Evolutionary conservation across 306 rosid genomes (phyloP), one percentile per base, ranked within the genome.

Genomic region (Oemleria cerasiformis): DNA sequence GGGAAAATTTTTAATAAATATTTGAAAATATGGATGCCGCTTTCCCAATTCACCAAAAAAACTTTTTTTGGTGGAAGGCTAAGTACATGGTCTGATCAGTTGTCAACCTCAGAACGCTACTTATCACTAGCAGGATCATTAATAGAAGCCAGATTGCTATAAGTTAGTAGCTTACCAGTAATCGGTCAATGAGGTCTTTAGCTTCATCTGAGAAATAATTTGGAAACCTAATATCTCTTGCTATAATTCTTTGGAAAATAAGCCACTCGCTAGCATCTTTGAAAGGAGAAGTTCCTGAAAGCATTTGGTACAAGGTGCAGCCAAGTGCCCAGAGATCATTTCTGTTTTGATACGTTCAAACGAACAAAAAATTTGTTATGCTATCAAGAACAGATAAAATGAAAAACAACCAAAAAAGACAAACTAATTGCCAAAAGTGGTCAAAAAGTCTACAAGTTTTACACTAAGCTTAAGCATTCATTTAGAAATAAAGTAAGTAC

Each of bases 271-370:
- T 95, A 72, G 99, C 92, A 79, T 95, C 99, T 83, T 88, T 95
- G 82, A 95, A 95, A 34, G 99, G 99, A 77, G 96, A 91, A 66
- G 99, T 95, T 87, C 99, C 96, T 47, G 99, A 91, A 78, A 95
- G 97, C 99, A 95, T 91, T 86, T 95, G 99, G 80, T 95, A 95
- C 85, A 95, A 81, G 81, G 99, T 92, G 89, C 99, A 95, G 63
- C 99, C 99, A 57, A 95, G 99, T 40, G 99, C 99, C 97, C 99
- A 95, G 77, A 95, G 96, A 83, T 95, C 99, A 88, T 92, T 95
- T 76, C 99, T 95, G 99, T 76, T 51, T 82, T 50, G 67, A 79
- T 25, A 71, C 60, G 71, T 82, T 68, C 59, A 80, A 71, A 84
- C 50, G 39, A 55, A 40, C 71, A 55, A 65, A 71, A 65, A 44